Evolutionary conservation across 805 yeast genomes (phyloP), one percentile per base, ranked within the genome.

Genomic region (Saitoella complicata): DNA sequence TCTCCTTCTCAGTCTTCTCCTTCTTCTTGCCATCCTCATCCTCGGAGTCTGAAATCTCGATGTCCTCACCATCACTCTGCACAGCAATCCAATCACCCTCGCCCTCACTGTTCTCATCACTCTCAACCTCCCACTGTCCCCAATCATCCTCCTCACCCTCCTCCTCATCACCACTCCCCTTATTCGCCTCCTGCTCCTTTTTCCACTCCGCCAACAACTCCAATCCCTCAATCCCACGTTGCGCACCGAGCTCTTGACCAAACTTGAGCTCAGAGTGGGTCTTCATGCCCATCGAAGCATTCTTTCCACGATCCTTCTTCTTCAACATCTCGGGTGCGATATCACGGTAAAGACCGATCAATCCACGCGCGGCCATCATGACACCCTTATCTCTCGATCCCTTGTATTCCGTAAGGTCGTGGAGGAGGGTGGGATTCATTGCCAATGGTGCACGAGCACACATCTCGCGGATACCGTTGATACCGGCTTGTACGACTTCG

Each of bases 401-500:
- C 60, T 81, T 83, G 63, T 91, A 91, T 51, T 78, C 94, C 6
- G 80, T 72, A 58, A 91, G 71, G 64, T 91, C 99, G 53, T 87
- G 96, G 48, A 91, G 67, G 43, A 91, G 66, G 1, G 87, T 75
- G 45, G 81, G 78, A 44, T 86, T 96, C 55, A 91, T 86, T 30
- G 97, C 95, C 51, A 88, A 69, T 10, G 98, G 96, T 7, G 94
- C 93, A 69, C 99, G 78, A 1, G 95, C 64, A 51, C 87, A 71
- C 47, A 91, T 85, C 63, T 91, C 98, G 54, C 97, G 72, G 48
- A 88, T 88, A 3, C 97, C 83, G 62, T 91, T 91, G 52, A 91
- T 71, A 57, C 99, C 99, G 4, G 97, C 97, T 44, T 96, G 86
- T 5, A 96, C 96, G 45, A 87, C 99, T 64, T 91, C 95, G 33